phyloP scores from a whole-genome alignment of 768 basidiomycete genomes.

The Sutorius australiensis region DNA sequence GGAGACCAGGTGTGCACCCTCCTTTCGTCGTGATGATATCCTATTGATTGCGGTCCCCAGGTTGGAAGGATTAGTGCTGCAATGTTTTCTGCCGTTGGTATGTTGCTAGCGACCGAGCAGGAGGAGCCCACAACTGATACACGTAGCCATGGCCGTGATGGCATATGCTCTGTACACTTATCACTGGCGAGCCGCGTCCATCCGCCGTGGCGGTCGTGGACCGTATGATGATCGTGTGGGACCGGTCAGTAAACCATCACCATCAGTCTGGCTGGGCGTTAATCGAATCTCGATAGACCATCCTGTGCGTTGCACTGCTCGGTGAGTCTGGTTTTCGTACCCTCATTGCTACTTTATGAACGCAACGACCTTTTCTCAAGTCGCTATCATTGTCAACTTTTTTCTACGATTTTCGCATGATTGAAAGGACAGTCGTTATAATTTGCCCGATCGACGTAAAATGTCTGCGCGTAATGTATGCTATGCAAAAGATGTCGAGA shows the following conservation, averaged over 20 bases:
- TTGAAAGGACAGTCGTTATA: conserved; percentile 10
- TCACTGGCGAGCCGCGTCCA: conserved; percentile 94
- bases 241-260: conserved; percentile 59
- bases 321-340: conserved; percentile 39
- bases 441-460: conserved; percentile 15
- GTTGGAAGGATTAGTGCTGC: conserved; percentile 94
- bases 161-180: conserved; percentile 92
- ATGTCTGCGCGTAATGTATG: conserved; percentile 3
- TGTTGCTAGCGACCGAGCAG: conserved; percentile 24
- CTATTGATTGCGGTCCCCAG: conserved; percentile 34
- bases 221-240: conserved; percentile 97
- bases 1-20: conserved; percentile 72
- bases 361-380: conserved; percentile 35
- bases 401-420: conserved; percentile 66
- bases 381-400: conserved; percentile 83
- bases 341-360: background rate
- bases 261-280: conserved; percentile 9
- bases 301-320: conserved; percentile 79
- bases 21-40: background rate
- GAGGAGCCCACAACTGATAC: conserved; percentile 9
- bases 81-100: conserved; percentile 94
- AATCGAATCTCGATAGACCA: conserved; percentile 47
- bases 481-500: background rate
- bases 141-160: conserved; percentile 92
- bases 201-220: conserved; percentile 84